Conservation (phyloP, 176 grass and related monocot species). For the Aegilops tauschii region DNA sequence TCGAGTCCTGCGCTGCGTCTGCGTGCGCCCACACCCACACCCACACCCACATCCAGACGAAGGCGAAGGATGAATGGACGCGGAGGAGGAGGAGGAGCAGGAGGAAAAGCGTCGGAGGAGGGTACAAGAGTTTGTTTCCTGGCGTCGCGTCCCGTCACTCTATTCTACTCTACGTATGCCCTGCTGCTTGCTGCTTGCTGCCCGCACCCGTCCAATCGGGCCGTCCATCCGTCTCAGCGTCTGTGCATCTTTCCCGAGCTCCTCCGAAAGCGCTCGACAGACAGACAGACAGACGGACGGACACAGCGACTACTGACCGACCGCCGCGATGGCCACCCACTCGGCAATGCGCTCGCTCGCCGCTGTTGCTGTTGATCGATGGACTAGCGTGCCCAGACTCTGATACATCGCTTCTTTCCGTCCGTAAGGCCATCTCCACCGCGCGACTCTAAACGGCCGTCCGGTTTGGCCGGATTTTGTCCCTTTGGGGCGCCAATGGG, state of each 20-base stretch:
- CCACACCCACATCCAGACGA: neutral
- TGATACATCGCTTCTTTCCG: neutral
- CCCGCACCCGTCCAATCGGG: conserved; percentile 28
- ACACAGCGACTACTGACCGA: neutral
- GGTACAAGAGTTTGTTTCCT: conserved; percentile 55
- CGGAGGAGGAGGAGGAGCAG: neutral
- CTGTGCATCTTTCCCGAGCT: conserved; percentile 28
- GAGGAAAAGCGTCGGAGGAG: neutral
- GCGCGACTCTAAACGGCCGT: too few relatives aligned
- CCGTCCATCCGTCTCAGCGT: neutral
- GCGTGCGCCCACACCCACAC: conserved; percentile 3
- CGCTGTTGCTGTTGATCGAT: neutral
- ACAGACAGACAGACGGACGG: neutral
- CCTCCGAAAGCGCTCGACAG: conserved; percentile 25
- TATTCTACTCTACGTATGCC: neutral
- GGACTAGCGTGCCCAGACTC: conserved; percentile 19
- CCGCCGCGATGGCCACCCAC: neutral
- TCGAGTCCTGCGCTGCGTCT: conserved; percentile 17
- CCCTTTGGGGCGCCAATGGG: too few relatives aligned
- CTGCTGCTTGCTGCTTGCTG: conserved; percentile 20
- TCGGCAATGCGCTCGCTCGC: neutral
- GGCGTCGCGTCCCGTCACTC: conserved; percentile 26
- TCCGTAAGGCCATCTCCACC: too few relatives aligned
- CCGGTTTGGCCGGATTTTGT: too few relatives aligned
- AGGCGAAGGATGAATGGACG: neutral